A percentile compares a stretch with the other conserved stretches of the same genome.
These are phyloP conservation scores for Scleroderma citrinum DNA, from an alignment of 768 basidiomycete genomes.

Conservation along the genomic window DNA sequence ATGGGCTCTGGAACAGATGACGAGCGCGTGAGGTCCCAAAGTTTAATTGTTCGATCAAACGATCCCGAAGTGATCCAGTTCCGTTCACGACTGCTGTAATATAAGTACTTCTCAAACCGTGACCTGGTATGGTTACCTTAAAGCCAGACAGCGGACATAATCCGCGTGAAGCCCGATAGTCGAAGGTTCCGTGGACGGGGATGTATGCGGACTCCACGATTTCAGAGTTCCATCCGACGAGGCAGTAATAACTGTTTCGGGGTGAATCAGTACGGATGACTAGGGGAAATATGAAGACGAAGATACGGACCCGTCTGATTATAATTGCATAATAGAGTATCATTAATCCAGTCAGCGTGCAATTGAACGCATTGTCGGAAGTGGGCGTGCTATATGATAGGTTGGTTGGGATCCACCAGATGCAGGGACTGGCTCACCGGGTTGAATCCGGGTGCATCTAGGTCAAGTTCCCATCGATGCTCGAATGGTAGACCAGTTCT, in stretches of 20 bases:
- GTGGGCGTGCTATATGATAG: slow-evolving; percentile 38
- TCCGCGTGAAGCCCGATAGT: slow-evolving; percentile 74
- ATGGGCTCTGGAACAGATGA: slow-evolving; percentile 44
- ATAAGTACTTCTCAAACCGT: slow-evolving; percentile 4
- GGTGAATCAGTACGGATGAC: slow-evolving; percentile 5
- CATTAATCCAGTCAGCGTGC: slow-evolving; percentile 96
- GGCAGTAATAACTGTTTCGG: slow-evolving; percentile 68
- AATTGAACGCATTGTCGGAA: slow-evolving; percentile 88
- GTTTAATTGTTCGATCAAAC: slow-evolving; percentile 88
- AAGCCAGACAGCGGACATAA: slow-evolving; percentile 76
- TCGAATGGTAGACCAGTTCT: slow-evolving; percentile 50
- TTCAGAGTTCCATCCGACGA: slow-evolving; percentile 95
- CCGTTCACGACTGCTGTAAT: slow-evolving; percentile 56
- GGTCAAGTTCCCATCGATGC: slow-evolving; percentile 75
- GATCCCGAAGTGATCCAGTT: slow-evolving; percentile 92
- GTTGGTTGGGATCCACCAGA: slow-evolving; percentile 4
- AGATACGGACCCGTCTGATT: slow-evolving; percentile 72
- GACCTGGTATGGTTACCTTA: slow-evolving; percentile 44
- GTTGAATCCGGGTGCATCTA: slow-evolving; percentile 40
- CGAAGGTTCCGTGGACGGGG: slow-evolving; percentile 51
- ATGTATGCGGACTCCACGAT: slow-evolving; percentile 84
- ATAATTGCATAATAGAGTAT: slow-evolving; percentile 83
- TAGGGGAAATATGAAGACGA: neutral
- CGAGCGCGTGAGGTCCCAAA: slow-evolving; percentile 77
- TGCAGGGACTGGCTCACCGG: slow-evolving; percentile 35